Evolutionary conservation across 768 basidiomycete genomes (phyloP).

Genomic region (Rhizopogon vesiculosus): DNA sequence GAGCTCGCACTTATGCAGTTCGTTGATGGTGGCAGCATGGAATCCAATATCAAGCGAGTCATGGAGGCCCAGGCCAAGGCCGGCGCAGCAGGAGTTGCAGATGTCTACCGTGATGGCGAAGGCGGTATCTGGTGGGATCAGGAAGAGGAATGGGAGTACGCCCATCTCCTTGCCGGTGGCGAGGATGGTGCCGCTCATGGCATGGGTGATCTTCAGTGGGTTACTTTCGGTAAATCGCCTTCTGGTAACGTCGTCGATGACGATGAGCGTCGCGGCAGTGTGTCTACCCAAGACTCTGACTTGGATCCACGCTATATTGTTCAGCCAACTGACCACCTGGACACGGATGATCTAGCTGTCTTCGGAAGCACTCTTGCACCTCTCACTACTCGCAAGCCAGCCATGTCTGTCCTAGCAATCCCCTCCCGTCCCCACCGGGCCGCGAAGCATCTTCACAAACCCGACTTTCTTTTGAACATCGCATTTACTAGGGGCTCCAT

Average conservation of each 20-base stretch:
- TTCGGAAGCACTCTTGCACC: conserved; percentile 26
- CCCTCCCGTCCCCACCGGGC: conserved; percentile 29
- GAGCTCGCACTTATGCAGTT: conserved; percentile 72
- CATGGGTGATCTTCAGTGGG: conserved; percentile 36
- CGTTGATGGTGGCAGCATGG: conserved; percentile 55
- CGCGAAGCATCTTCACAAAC: conserved; percentile 33
- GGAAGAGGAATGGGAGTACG: conserved; percentile 68
- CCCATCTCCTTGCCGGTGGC: conserved; percentile 47
- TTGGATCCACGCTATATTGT: conserved; percentile 47
- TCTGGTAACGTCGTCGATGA: conserved; percentile 2
- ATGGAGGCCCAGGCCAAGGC: conserved; percentile 54
- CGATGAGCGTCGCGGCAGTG: conserved; percentile 38
- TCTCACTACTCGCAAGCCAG: conserved; percentile 23
- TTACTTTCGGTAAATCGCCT: conserved; percentile 32
- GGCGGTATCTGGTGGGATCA: conserved; percentile 70
- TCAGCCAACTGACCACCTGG: conserved; percentile 26
- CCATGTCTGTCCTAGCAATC: conserved; percentile 31
- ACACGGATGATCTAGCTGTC: conserved; percentile 30
- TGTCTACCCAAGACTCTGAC: conserved; percentile 51
- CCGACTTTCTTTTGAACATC: conserved; percentile 29
- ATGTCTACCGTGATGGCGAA: conserved; percentile 54
- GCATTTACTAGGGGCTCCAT: conserved; percentile 18
- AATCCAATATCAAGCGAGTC: conserved; percentile 47
- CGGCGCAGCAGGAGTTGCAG: conserved; percentile 34
- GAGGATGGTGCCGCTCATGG: conserved; percentile 19